Base-by-base conservation (phyloP, 371 early-diverging fungal genomes). In the Apophysomyces elegans region DNA sequence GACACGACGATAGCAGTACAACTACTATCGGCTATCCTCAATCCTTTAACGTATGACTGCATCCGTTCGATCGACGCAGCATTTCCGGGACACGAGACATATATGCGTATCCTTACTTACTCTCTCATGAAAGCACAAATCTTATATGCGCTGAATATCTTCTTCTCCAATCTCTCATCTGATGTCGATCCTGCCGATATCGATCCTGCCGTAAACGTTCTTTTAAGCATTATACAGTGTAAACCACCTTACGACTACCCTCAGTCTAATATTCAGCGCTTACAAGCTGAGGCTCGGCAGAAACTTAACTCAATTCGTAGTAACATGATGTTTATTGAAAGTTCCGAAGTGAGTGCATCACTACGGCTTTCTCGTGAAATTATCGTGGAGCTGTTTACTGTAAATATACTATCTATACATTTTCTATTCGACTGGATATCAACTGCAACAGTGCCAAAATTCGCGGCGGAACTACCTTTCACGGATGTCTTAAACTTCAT, bases 361-460 rank as follows among this genome's bases (percentile, higher is more conserved):
- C 39, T 32, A 21, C 38, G 59, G 36, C 45, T 66, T 12, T 61
- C 61, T 7, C 59, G 43, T 13, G 18, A 35, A 14, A 8, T 32
- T 7, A 37, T 66, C 37, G 21, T 35, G 16, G 57, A 66, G 37
- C 36, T 45, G 57, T 36, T 66, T 37, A 56, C 45, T 16, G 16
- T 35, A 4, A 18, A 66, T 4, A 41, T 66, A 16, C 32, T 66
- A n/a, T 41, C 62, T 11, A 18, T 61, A 7, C 60, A 60, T 21
- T 77, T 77, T 45, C 63, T 77, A 6, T 32, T 74, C 21, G 77
- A 77, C 32, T 12, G 47, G 36, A 5, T 72, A 13, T 18, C 56
- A 1, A 1, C 14, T 13, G 0, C 11, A 1, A n/a, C 50, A 2
- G 26, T 44, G 46, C 37, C 44, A 0, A 9, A 16, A n/a, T 26